A percentile compares a stretch with the other conserved stretches of the same genome.
phyloP scores from a whole-genome alignment of 2,329 filamentous ascomycete genomes.

The Calonectria pseudoturangicola region DNA sequence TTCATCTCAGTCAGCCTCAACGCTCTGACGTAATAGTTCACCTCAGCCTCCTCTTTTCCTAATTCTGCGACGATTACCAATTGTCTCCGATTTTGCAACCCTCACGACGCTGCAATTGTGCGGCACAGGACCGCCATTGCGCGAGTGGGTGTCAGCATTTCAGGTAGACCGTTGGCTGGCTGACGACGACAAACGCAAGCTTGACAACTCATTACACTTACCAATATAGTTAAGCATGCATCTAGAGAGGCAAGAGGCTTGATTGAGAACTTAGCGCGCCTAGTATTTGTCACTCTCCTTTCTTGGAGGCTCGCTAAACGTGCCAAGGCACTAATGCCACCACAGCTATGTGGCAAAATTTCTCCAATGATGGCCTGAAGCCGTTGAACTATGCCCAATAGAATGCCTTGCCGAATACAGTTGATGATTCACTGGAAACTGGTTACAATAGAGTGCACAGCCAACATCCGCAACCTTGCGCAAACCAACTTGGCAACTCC shows the following conservation, averaged over 20 bases:
- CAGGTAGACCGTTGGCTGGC: background rate
- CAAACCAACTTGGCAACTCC: too few species aligned
- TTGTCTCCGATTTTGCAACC: background rate
- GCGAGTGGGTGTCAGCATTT: constrained; percentile 6
- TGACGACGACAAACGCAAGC: background rate
- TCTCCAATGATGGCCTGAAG: too few species aligned
- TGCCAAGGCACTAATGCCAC: too few species aligned
- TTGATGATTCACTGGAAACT: too few species aligned
- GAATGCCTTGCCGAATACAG: too few species aligned
- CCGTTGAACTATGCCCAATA: too few species aligned
- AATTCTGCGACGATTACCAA: background rate
- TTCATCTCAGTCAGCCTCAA: constrained; percentile 1
- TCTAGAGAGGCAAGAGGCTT: background rate
- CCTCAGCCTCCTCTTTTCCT: too few species aligned
- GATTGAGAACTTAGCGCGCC: too few species aligned
- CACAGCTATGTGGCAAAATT: too few species aligned
- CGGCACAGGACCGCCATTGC: background rate
- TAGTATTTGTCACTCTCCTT: background rate
- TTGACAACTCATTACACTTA: background rate
- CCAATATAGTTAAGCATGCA: background rate
- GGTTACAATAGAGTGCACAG: too few species aligned
- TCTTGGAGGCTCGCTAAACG: too few species aligned
- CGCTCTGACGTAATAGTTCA: constrained; percentile 12
- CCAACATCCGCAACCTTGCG: too few species aligned
- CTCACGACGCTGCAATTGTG: constrained; percentile 10